Evolutionary conservation across 306 rosid species (phyloP).

Genomic region (Prunus mongolica): DNA sequence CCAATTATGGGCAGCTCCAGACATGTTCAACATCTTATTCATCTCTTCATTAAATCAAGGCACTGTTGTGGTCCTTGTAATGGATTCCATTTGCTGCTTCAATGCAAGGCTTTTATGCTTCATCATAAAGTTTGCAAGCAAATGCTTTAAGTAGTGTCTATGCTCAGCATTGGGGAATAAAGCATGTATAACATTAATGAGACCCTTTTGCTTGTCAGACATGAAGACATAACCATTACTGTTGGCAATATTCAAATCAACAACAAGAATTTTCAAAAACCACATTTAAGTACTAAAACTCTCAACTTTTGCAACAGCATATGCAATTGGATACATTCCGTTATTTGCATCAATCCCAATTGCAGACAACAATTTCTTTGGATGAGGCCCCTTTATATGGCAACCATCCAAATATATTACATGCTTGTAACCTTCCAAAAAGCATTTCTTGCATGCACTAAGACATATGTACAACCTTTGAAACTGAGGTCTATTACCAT

Average conservation of each 20-base stretch:
- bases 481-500: neutral
- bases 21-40: neutral
- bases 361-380: neutral
- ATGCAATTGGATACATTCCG: neutral
- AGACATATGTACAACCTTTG: neutral
- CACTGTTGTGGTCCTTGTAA: neutral
- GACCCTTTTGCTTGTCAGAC: neutral
- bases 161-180: neutral
- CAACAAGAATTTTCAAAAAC: neutral
- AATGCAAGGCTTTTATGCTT: neutral
- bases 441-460: neutral
- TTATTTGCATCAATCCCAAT: neutral
- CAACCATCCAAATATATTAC: too few species aligned
- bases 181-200: neutral
- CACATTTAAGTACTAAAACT: neutral
- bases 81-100: neutral
- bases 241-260: neutral
- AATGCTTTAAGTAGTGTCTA: neutral
- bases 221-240: neutral
- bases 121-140: neutral
- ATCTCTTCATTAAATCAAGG: neutral
- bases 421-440: too few species aligned
- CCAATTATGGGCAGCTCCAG: neutral
- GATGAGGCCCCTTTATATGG: too few species aligned
- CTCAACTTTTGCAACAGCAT: neutral